Base-by-base conservation (phyloP, 148 eudicot species). In the Simmondsia chinensis region DNA sequence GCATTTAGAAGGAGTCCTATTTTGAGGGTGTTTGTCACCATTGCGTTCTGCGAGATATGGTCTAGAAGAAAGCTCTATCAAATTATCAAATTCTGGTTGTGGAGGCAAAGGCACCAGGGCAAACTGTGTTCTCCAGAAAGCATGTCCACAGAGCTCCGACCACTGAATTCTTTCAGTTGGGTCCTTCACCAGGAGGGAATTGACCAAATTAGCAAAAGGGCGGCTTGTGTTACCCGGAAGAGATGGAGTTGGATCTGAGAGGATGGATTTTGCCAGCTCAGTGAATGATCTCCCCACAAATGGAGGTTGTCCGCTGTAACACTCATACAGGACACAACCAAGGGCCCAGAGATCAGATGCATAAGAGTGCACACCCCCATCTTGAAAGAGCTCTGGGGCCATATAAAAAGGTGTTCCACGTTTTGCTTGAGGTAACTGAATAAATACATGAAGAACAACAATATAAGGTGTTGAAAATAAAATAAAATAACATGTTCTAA, bases 351-450 rank as follows among this genome's bases (percentile, higher is more conserved):
- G 59, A 62, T 93, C 99, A 50, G 99, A 93, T 48, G 96, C 96
- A 71, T 52, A 89, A 39, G 97, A 89, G 54, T 89, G 97, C 54
- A 89, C 87, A 22, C 99, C 96, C 42, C 96, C 96, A 47, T 93
- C 99, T 57, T 82, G 94, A 47, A 93, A 93, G 56, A 93, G 82
- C 72, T 93, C 99, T 5, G 99, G 99, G 39, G 99, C 96, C 99
- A 93, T 93, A 61, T 93, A 93, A 63, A 73, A 86, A 8, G 99
- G 99, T 21, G 96, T 93, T 59, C 99, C 99, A 39, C 99, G 96
- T 58, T 80, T 93, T 50, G 83, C 76, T 60, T 93, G 99, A 20
- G 99, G 96, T 44, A 93, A 47, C 99, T 93, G 66, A 57, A 41
- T 11, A 73, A 47, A 45, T n/a, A n/a, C n/a, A n/a, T n/a, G n/a